Evolutionary conservation across 23 red algal genomes (phyloP).

Genomic region (Gracilaria gracilis): DNA sequence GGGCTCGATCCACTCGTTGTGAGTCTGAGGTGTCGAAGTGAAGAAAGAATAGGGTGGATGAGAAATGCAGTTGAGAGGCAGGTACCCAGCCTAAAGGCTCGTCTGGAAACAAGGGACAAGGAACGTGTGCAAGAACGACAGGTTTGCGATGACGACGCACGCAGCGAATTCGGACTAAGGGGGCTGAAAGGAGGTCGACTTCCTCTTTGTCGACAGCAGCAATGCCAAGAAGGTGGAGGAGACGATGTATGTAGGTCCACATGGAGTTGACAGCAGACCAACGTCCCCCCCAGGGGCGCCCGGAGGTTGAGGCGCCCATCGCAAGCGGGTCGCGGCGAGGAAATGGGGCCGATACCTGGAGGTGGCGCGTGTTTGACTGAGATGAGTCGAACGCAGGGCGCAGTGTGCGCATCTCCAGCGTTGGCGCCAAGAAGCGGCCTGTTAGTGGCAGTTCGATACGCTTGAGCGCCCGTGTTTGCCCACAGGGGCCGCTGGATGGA

Average conservation of each 20-base stretch:
- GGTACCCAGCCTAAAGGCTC: constrained; percentile 62
- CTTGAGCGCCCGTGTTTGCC: too few species aligned
- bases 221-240: constrained; percentile 68
- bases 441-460: too few species aligned
- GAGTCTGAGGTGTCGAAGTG: constrained; percentile 69
- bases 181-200: constrained; percentile 52
- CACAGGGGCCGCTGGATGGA: too few species aligned
- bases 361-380: not conserved
- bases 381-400: not conserved
- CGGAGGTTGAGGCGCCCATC: not conserved
- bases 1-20: constrained; percentile 43
- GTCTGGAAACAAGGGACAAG: constrained; percentile 38
- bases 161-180: constrained; percentile 56
- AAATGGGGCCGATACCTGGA: not conserved
- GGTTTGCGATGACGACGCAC: constrained; percentile 7
- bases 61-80: not conserved
- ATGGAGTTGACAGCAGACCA: constrained; percentile 42
- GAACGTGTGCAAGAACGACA: constrained; percentile 56
- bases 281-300: constrained; percentile 7
- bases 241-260: constrained; percentile 66
- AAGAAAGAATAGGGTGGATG: constrained; percentile 67
- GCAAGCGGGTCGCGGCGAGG: not conserved
- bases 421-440: too few species aligned
- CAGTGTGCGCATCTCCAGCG: too few species aligned
- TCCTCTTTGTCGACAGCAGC: constrained; percentile 59